Base-by-base conservation (phyloP, 139 green algal genomes). In the Trebouxia sp. region DNA sequence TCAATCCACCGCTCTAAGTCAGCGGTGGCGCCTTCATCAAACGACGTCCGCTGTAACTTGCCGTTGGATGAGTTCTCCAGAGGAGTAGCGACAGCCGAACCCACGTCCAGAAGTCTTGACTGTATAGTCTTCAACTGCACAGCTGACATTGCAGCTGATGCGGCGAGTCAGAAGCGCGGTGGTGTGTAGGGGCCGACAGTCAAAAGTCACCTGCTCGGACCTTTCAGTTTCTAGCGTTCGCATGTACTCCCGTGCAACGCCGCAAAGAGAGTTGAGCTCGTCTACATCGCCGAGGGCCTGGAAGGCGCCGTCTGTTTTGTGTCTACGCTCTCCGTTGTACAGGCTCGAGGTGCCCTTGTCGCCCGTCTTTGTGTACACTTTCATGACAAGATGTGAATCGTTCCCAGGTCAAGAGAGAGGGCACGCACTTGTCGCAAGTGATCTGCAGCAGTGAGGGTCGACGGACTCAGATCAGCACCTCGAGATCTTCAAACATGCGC, bases 1-100 rank as follows among this genome's bases (percentile, higher is more conserved):
- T 99, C 96, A 39, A 99, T 97, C 94, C 94, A 98, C 0, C 83
- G 72, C 89, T 99, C 95, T 74, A 98, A 78, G 75, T 82, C 42
- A 10, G 58, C 38, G 1, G 83, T 83, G 43, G 85, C 78, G 0
- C 20, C 55, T 70, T 43, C 9, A 26, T 87, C 84, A 55, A 98
- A 98, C 5, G 79, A 70, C 11, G 83, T 86, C 5, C 91, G 86
- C 81, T 91, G 45, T 72, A 95, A 69, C 78, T 97, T 97, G 32
- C 62, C 35, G 9, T 90, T 83, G 1, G 80, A 78, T 0, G 89
- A 90, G 26, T 79, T 84, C 24, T 80, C 82, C 37, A 55, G 22
- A 1, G 96, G 96, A 3, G 96, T 99, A 32, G 96, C 96, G 0
- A 99, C 86, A 0, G 93, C 93, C 3, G 92, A 96, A 0, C 96